phyloP scores from a whole-genome alignment of 1,284 basidiomycete species.

The Ceratobasidium papillatum region DNA sequence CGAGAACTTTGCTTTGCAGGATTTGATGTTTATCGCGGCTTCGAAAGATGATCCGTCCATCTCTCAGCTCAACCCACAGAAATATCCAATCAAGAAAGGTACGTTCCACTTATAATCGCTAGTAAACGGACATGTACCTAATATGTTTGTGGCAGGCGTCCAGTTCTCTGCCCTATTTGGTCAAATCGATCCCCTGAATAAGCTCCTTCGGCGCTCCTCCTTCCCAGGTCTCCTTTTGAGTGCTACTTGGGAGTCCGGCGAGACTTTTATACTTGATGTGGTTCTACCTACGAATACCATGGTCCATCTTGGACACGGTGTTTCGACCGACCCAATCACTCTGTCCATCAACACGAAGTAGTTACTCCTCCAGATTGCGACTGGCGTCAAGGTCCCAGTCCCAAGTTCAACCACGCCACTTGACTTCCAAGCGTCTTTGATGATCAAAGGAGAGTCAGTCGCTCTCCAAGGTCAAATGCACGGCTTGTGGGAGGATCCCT shows the following conservation, averaged over 20 bases:
- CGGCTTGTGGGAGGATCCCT: constrained; percentile 14
- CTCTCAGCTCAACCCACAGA: background rate
- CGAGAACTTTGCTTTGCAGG: background rate
- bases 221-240: background rate
- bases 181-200: background rate
- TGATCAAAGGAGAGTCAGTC: background rate
- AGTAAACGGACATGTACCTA: background rate
- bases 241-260: background rate
- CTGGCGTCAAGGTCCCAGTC: background rate
- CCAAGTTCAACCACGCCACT: background rate
- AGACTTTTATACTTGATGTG: background rate
- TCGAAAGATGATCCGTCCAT: background rate
- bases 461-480: constrained; percentile 1
- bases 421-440: background rate
- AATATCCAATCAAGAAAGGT: background rate
- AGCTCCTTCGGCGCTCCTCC: background rate
- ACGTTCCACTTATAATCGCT: background rate
- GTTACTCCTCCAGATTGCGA: background rate
- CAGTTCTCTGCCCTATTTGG: background rate
- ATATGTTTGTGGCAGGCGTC: background rate
- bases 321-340: background rate
- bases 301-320: background rate
- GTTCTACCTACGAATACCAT: background rate
- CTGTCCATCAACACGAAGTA: background rate
- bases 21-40: background rate